Evolutionary conservation across 106 monocot species (phyloP), one percentile per base, ranked within the genome.

Genomic region (Ottelia alismoides): DNA sequence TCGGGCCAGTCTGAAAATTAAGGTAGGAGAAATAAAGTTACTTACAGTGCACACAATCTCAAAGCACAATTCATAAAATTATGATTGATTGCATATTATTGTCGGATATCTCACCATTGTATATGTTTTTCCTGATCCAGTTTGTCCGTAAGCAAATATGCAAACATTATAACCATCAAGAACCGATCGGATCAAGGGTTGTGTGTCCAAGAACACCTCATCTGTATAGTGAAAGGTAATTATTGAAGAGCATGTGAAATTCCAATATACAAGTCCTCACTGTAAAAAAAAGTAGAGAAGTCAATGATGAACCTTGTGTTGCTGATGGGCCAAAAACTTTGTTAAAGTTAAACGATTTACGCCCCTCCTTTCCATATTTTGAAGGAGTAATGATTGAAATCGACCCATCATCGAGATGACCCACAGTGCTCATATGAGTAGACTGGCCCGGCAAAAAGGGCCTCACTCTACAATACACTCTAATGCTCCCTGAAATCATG

Each of bases 111-210:
- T 69, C 64, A 94, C 94, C 94, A 94, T 94, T 7, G 94, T 94
- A 60, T 76, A 64, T 45, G 94, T 94, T 72, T 94, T 94, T 11
- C 94, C 94, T 21, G 94, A 81, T 70, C 94, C 94, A 25, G 94
- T 94, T 76, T 94, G 94, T 5, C 94, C 94, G 81, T 94, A 94
- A 20, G 94, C 94, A 74, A 94, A 94, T 20, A 94, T 94, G 51
- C 94, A 94, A 17, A 94, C 88, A 51, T 94, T 94, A 58, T 81
- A 94, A 48, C 94, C 94, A 76, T 94, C 94, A 46, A 94, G 73
- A 47, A 88, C 81, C 18, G 94, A 94, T 14, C 88, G 88, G 52
- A 94, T 94, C 28, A 94, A 57, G 57, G 94, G 94, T 56, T 61
- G 83, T 19, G 83, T 94, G 62, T 94, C 94, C 22, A 66, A 63